These are phyloP conservation scores for Lasiodiplodia theobromae DNA, from an alignment of 2,329 filamentous ascomycete species.

Conservation along the genomic window DNA sequence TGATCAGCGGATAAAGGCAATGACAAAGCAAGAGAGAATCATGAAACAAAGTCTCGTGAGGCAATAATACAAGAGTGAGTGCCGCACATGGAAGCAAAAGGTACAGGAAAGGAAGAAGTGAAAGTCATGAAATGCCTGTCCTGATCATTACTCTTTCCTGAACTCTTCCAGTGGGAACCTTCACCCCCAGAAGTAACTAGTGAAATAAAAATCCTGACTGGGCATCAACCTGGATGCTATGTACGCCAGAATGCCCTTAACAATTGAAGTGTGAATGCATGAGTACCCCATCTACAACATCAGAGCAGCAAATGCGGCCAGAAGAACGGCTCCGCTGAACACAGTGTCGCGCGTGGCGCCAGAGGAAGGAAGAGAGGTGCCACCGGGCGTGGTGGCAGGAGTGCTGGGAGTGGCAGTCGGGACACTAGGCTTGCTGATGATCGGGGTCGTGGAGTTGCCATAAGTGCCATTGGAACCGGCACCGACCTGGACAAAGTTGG, in stretches of 20 bases:
- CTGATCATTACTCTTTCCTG: neutral
- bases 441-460: slow-evolving; percentile 1
- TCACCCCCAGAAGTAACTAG: neutral
- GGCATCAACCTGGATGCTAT: neutral
- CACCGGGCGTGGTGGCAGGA: neutral
- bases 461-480: slow-evolving; percentile 5
- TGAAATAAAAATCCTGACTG: neutral
- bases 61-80: neutral
- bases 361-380: slow-evolving; percentile 5
- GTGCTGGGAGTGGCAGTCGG: neutral
- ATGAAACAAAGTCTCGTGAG: neutral
- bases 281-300: neutral
- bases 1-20: neutral
- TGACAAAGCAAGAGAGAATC: neutral
- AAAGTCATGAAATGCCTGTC: neutral
- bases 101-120: neutral
- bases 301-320: slow-evolving; percentile 6
- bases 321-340: slow-evolving; percentile 6
- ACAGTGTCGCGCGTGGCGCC: slow-evolving; percentile 1
- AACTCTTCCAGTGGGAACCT: neutral
- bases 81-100: neutral
- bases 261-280: slow-evolving; percentile 1
- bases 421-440: neutral
- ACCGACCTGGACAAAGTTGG: slow-evolving; percentile 55
- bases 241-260: slow-evolving; percentile 5